Conservation (phyloP, 2,329 filamentous ascomycete species). For the Fusarium torulosum region DNA sequence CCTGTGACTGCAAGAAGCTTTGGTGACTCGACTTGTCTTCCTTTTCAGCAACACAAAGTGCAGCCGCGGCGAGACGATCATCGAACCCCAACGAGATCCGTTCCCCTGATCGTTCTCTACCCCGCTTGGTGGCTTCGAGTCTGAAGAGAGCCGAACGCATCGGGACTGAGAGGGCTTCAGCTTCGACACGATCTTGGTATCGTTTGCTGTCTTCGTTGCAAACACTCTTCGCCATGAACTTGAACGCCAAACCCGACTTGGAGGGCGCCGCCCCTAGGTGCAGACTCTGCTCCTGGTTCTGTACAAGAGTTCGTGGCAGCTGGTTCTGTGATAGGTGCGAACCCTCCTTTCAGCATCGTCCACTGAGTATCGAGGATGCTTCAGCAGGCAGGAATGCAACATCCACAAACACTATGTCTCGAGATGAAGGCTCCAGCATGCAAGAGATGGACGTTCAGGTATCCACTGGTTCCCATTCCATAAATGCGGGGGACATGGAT, state of each 20-base stretch:
- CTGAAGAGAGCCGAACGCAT: neutral
- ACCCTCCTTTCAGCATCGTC: neutral
- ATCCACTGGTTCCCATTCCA: neutral
- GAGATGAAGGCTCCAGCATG: neutral
- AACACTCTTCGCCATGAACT: neutral
- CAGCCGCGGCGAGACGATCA: no score
- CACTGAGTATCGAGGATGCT: no score
- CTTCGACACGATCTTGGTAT: neutral
- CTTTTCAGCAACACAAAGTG: neutral
- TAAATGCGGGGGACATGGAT: neutral
- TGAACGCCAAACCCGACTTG: neutral
- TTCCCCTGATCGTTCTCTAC: neutral
- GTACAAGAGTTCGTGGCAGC: neutral
- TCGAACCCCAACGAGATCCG: neutral
- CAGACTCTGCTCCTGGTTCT: neutral
- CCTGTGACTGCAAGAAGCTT: neutral
- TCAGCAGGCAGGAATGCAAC: no score
- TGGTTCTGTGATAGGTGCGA: neutral
- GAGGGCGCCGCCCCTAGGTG: neutral
- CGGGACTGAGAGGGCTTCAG: neutral
- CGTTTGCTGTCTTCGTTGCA: no score
- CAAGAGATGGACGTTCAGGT: neutral
- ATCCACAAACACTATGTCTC: neutral
- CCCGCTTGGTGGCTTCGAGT: neutral
- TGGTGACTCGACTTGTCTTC: no score